phyloP scores from a whole-genome alignment of 163 green algal genomes.

The Coccomyxa subellipsoidea region DNA sequence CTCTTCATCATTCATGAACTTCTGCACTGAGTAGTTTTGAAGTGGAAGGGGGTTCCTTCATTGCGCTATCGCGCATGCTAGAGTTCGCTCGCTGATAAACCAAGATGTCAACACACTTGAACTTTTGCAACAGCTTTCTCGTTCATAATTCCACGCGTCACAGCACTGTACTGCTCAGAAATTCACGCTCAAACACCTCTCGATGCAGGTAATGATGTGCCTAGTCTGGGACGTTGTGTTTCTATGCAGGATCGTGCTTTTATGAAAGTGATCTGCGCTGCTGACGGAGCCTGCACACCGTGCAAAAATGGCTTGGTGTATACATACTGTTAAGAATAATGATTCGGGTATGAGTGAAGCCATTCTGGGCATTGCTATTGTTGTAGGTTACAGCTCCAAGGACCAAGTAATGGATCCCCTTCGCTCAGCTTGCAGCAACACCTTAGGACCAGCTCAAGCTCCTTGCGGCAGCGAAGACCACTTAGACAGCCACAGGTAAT shows the following conservation, averaged over 20 bases:
- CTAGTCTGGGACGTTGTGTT: background rate
- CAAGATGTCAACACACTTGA: background rate
- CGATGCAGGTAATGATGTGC: background rate
- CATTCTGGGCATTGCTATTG: background rate
- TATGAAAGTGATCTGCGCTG: no score
- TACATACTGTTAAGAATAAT: no score
- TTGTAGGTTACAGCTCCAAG: background rate
- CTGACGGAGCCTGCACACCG: no score
- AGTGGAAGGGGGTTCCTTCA: background rate
- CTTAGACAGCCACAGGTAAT: background rate
- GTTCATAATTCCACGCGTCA: background rate
- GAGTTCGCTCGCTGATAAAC: background rate
- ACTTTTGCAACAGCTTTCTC: background rate
- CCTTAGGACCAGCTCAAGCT: background rate
- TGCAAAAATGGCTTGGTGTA: no score
- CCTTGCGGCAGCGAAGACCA: background rate
- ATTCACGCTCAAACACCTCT: background rate
- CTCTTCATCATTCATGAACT: no score
- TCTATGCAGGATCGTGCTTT: no score
- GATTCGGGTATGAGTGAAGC: no score
- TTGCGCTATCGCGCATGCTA: background rate
- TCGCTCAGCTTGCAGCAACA: background rate
- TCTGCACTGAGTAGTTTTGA: no score
- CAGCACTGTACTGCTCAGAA: background rate
- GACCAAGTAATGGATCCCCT: background rate